Evolutionary conservation across 2,329 filamentous ascomycete genomes (phyloP).

Genomic region (Beauveria varroae): DNA sequence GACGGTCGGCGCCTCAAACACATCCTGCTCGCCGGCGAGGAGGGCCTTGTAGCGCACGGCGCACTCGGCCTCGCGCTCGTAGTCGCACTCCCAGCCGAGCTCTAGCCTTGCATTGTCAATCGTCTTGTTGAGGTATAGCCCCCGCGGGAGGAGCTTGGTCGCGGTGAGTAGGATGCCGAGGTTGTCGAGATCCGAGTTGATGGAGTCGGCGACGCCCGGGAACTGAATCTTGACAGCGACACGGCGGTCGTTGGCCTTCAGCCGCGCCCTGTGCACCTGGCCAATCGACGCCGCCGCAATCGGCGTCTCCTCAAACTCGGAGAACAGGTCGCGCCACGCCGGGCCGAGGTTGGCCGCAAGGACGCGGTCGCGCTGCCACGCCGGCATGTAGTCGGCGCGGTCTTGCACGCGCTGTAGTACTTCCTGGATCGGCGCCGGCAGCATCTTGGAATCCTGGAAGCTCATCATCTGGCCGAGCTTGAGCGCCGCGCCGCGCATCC

Average conservation of each 20-base stretch:
- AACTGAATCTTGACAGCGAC: slow-evolving; percentile 98
- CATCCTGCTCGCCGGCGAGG: slow-evolving; percentile 55
- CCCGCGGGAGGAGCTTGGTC: slow-evolving; percentile 81
- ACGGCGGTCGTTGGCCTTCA: slow-evolving; percentile 64
- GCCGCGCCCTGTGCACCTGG: slow-evolving; percentile 80
- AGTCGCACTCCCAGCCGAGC: slow-evolving; percentile 96
- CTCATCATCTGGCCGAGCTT: slow-evolving; percentile 98
- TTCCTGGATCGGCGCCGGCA: slow-evolving; percentile 78
- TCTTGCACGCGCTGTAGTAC: slow-evolving; percentile 94
- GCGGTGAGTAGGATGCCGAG: slow-evolving; percentile 84
- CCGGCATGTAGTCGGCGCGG: slow-evolving; percentile 95
- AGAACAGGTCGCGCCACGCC: slow-evolving; percentile 79
- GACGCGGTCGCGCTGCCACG: slow-evolving; percentile 84
- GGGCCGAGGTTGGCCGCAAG: slow-evolving; percentile 69
- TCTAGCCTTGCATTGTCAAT: slow-evolving; percentile 92
- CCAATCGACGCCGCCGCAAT: slow-evolving; percentile 96
- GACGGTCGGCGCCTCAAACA: slow-evolving; percentile 74
- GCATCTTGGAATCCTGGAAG: slow-evolving; percentile 94
- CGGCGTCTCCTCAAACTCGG: slow-evolving; percentile 79
- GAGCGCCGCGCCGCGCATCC: slow-evolving; percentile 93
- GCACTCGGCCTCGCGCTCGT: slow-evolving; percentile 78
- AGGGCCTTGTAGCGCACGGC: slow-evolving; percentile 69
- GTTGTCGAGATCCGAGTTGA: slow-evolving; percentile 94
- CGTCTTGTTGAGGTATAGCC: slow-evolving; percentile 91
- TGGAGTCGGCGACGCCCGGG: slow-evolving; percentile 89